phyloP scores from a whole-genome alignment of 352 stramenopile species.

The Discostella stelligera region DNA sequence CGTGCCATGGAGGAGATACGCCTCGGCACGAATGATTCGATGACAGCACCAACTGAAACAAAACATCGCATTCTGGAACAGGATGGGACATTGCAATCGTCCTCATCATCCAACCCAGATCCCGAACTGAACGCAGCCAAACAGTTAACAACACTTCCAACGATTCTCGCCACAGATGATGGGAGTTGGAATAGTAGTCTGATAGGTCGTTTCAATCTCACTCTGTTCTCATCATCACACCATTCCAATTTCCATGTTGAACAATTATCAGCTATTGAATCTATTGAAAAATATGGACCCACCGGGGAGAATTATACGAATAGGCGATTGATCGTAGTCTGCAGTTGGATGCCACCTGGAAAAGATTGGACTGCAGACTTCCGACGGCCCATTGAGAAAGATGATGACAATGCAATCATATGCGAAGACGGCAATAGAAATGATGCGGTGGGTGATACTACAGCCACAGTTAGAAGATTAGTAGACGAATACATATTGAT shows the following conservation, averaged over 20 bases:
- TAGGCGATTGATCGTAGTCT: constrained; percentile 73
- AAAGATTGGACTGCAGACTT: constrained; percentile 80
- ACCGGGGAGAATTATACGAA: not conserved
- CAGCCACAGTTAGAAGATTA: constrained; percentile 1
- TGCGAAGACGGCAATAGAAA: not conserved
- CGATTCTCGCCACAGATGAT: constrained; percentile 77
- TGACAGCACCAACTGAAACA: not conserved
- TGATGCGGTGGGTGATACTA: not conserved
- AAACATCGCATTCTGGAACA: not conserved
- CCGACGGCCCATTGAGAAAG: constrained; percentile 24
- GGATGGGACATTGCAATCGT: not conserved
- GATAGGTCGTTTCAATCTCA: not conserved
- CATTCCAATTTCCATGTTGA: constrained; percentile 50
- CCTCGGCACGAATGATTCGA: no score
- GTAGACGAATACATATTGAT: constrained; percentile 85
- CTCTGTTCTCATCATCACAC: not conserved
- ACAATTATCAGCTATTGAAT: constrained; percentile 50
- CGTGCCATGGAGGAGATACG: constrained; percentile 38
- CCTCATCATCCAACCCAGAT: not conserved
- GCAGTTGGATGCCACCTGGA: constrained; percentile 82
- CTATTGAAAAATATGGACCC: constrained; percentile 67
- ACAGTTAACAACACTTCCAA: constrained; percentile 26
- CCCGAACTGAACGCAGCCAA: no score
- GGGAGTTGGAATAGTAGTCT: constrained; percentile 63
- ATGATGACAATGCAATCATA: constrained; percentile 1